These are phyloP conservation scores for Citrus glauca DNA, from an alignment of 345 rosid species.

Conservation along the genomic window DNA sequence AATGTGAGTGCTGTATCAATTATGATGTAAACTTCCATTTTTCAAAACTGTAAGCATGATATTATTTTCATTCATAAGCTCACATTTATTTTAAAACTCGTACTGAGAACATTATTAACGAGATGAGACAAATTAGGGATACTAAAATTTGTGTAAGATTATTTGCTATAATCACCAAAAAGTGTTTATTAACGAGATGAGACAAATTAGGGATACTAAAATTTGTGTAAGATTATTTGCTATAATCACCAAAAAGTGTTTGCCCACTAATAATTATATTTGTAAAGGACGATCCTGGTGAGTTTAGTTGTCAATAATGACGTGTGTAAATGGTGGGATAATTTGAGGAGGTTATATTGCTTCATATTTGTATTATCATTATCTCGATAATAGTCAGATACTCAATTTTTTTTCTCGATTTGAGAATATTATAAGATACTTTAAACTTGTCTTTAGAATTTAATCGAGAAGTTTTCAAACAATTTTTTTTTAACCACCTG, in stretches of 20 bases:
- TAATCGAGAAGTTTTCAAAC: neutral
- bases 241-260: neutral
- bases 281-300: neutral
- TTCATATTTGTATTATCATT: neutral
- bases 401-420: neutral
- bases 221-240: neutral
- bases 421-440: neutral
- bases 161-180: neutral
- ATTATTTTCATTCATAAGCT: neutral
- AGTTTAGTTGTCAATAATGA: neutral
- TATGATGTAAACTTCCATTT: too few species aligned
- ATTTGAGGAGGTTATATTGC: neutral
- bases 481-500: too few species aligned
- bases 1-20: too few species aligned
- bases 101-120: neutral
- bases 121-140: neutral
- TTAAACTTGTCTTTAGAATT: neutral
- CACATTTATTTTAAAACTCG: neutral
- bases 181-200: neutral
- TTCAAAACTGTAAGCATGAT: too few species aligned
- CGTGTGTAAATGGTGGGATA: neutral
- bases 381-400: neutral
- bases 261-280: neutral
- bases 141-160: neutral
- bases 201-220: neutral